Conservation (phyloP, 495 filamentous ascomycete species). For the Aspergillus affinis region DNA sequence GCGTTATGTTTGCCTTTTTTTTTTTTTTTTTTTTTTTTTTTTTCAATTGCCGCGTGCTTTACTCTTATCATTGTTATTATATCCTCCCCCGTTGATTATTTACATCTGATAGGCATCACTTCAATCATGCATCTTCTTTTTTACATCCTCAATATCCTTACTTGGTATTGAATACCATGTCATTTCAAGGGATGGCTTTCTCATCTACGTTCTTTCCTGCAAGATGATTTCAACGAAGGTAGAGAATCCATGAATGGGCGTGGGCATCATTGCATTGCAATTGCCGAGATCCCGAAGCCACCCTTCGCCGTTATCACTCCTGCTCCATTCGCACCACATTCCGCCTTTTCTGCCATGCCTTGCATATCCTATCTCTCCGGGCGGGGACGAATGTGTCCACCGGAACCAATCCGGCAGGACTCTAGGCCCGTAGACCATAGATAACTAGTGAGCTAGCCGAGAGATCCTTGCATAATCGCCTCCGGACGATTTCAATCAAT, state of each 20-base stretch:
- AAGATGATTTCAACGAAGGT: neutral
- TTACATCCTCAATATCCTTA: neutral
- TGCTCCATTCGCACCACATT: no score
- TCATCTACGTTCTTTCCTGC: no score
- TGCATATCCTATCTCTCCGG: no score
- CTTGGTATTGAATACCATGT: neutral
- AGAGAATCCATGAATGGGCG: neutral
- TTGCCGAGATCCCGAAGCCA: no score
- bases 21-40: neutral
- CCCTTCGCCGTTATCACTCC: no score
- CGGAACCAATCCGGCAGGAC: no score
- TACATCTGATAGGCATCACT: neutral
- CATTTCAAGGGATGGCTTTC: neutral
- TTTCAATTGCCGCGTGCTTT: conserved; percentile 7
- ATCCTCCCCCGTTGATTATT: neutral
- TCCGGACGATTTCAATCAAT: neutral
- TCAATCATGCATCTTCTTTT: neutral
- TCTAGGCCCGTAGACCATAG: no score
- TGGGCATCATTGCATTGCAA: no score
- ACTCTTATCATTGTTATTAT: conserved; percentile 3
- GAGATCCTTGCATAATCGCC: neutral
- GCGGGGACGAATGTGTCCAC: no score
- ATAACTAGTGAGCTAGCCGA: no score
- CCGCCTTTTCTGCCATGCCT: no score
- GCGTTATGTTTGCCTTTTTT: neutral